phyloP scores from a whole-genome alignment of 306 rosid genomes.

The Acacia acuminata region DNA sequence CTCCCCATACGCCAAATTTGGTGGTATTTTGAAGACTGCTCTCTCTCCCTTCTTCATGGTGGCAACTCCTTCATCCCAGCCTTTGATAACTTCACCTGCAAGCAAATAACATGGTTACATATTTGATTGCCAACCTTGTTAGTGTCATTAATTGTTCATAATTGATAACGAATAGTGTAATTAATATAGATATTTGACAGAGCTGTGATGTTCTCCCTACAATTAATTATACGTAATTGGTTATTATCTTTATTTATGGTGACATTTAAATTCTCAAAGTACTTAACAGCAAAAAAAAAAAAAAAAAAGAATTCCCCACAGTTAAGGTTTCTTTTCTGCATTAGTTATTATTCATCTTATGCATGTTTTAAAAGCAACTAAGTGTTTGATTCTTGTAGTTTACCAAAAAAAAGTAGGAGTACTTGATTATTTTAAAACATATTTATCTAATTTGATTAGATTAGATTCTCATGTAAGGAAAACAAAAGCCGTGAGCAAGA shows the following conservation, averaged over 20 bases:
- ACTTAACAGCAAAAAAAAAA: background rate
- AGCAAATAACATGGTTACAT: constrained; percentile 4
- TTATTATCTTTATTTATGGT: background rate
- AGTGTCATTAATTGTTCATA: background rate
- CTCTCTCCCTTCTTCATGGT: constrained; percentile 72
- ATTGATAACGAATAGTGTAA: background rate
- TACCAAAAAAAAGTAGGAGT: background rate
- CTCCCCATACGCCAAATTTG: constrained; percentile 63
- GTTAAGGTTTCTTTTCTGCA: background rate
- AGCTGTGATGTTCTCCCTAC: background rate
- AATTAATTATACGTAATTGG: background rate
- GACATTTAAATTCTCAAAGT: background rate
- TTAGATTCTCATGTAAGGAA: background rate
- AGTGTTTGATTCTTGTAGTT: too few species aligned
- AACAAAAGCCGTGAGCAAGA: background rate
- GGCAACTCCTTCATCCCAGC: constrained; percentile 71
- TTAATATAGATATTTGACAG: background rate
- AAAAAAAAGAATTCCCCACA: background rate
- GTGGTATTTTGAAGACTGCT: constrained; percentile 64
- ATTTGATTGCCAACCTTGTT: background rate
- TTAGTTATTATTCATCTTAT: background rate
- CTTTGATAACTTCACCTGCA: constrained; percentile 69
- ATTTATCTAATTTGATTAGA: background rate
- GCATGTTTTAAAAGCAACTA: background rate
- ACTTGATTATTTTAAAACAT: background rate